These are phyloP conservation scores for Geotrichum phurueaensis DNA, from an alignment of 1,139 yeast species.

Conservation along the genomic window DNA sequence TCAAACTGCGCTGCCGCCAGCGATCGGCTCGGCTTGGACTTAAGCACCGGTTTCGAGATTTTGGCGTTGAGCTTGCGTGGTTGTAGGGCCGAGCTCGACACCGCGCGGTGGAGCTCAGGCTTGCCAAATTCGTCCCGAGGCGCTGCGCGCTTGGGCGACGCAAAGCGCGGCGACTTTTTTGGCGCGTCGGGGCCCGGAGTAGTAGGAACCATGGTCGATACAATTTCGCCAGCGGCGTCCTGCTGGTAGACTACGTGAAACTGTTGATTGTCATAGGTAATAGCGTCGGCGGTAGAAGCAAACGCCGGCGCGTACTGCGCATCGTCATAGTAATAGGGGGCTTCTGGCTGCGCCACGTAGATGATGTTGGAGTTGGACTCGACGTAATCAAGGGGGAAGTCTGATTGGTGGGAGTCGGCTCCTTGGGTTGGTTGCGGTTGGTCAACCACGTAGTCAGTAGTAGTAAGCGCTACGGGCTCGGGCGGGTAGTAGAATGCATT, in stretches of 20 bases:
- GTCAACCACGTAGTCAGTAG: neutral
- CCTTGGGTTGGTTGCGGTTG: neutral
- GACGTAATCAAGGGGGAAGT: constrained; percentile 15
- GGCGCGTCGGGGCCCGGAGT: neutral
- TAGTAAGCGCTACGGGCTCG: neutral
- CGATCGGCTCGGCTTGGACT: neutral
- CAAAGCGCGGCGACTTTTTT: neutral
- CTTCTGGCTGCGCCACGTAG: neutral
- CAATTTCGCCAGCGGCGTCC: constrained; percentile 4
- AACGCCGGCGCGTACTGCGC: neutral
- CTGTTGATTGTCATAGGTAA: constrained; percentile 13
- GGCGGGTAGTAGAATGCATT: neutral
- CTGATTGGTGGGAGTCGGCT: constrained; percentile 4
- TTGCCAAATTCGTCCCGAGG: neutral
- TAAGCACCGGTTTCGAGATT: constrained; percentile 1
- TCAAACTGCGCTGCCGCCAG: neutral
- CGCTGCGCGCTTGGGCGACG: neutral
- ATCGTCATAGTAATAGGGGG: neutral
- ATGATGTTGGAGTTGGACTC: neutral
- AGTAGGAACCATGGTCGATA: constrained; percentile 8
- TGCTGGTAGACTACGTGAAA: constrained; percentile 15
- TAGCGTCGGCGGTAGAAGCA: neutral
- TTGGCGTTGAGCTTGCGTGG: constrained; percentile 8
- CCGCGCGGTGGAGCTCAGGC: neutral
- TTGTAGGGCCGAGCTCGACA: constrained; percentile 1